phyloP scores from a whole-genome alignment of 768 basidiomycete genomes.

The Phylloporus sp. region DNA sequence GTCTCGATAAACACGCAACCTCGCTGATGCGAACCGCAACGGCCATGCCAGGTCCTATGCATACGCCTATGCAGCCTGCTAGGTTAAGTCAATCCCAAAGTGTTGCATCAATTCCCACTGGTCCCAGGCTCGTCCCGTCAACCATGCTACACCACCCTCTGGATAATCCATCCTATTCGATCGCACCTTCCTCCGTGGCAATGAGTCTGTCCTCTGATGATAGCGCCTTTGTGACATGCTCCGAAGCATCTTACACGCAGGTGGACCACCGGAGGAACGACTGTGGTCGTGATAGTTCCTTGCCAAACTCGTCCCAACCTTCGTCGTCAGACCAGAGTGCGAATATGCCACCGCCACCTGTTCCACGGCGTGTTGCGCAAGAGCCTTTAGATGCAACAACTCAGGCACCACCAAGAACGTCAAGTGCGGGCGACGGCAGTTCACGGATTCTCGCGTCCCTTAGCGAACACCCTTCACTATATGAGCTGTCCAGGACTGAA shows the following conservation, averaged over 20 bases:
- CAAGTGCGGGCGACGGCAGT: conserved; percentile 5
- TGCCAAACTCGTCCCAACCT: conserved; percentile 33
- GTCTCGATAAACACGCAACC: conserved; percentile 15
- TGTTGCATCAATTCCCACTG: not conserved
- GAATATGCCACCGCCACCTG: conserved; percentile 31
- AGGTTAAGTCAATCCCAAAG: conserved; percentile 4
- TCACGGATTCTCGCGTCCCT: conserved; percentile 38
- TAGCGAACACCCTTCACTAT: conserved; percentile 44
- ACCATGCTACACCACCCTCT: not conserved
- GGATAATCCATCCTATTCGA: not conserved
- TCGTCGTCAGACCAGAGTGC: conserved; percentile 24
- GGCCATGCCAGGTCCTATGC: not conserved
- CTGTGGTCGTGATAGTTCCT: conserved; percentile 14
- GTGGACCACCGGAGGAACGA: not conserved
- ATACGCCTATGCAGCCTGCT: not conserved
- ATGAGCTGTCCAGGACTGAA: conserved; percentile 45
- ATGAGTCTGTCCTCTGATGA: conserved; percentile 27
- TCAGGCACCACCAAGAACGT: conserved; percentile 7
- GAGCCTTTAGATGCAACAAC: not conserved
- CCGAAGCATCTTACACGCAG: conserved; percentile 18
- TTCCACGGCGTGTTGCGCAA: conserved; percentile 16
- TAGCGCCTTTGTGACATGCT: conserved; percentile 23
- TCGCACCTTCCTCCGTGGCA: conserved; percentile 5
- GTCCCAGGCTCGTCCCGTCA: conserved; percentile 4
- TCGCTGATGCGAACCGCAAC: conserved; percentile 19